These are phyloP conservation scores for Suhomyces anneliseae DNA, from an alignment of 1,139 yeast genomes.

Conservation along the genomic window DNA sequence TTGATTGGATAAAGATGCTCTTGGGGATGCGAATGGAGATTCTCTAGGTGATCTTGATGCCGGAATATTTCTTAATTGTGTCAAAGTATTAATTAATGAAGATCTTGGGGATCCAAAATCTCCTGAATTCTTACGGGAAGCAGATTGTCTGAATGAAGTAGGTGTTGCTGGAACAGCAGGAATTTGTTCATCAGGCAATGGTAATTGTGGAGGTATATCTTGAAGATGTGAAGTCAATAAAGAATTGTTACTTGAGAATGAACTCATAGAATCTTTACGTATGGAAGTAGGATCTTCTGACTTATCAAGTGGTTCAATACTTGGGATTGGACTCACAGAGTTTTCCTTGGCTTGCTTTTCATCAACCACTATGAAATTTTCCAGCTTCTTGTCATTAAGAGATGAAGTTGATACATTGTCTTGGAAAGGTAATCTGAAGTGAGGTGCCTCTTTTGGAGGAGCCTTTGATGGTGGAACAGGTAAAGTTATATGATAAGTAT, in stretches of 20 bases:
- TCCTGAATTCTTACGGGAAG: constrained; percentile 37
- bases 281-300: not conserved
- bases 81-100: constrained; percentile 44
- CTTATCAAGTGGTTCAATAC: constrained; percentile 24
- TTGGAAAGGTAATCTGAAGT: constrained; percentile 67
- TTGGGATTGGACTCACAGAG: constrained; percentile 16
- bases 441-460: constrained; percentile 39
- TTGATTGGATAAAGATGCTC: constrained; percentile 43
- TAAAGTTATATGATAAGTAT: constrained; percentile 22
- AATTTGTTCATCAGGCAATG: constrained; percentile 53
- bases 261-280: constrained; percentile 32
- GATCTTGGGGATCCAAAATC: constrained; percentile 46
- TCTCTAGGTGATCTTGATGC: constrained; percentile 38
- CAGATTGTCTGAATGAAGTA: constrained; percentile 30
- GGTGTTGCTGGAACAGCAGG: constrained; percentile 47
- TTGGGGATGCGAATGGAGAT: constrained; percentile 50
- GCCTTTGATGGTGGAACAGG: constrained; percentile 24
- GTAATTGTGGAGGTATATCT: constrained; percentile 55
- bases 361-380: constrained; percentile 7
- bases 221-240: constrained; percentile 35
- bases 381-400: constrained; percentile 1
- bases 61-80: constrained; percentile 44
- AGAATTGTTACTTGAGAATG: constrained; percentile 30
- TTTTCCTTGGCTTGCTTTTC: constrained; percentile 2
- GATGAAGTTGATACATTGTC: constrained; percentile 25